A percentile compares a stretch with the other conserved stretches of the same genome.
Conservation (phyloP, 257 asterid species). For the Lavandula angustifolia region DNA sequence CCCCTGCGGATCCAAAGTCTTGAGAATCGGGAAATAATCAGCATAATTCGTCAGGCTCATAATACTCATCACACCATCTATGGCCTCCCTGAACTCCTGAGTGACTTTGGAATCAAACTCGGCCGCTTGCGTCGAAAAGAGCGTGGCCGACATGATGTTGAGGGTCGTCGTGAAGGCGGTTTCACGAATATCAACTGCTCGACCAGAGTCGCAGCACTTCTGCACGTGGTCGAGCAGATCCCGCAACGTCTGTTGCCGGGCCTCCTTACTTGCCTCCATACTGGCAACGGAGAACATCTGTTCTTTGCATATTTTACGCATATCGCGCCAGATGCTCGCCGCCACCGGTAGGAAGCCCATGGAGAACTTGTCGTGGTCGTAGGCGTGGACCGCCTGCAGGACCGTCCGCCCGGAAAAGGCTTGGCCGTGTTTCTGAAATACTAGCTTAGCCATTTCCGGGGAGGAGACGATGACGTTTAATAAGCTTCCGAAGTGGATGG, state of each 20-base stretch:
- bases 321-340: conserved; percentile 33
- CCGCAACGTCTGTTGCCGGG: conserved; percentile 32
- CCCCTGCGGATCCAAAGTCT: conserved; percentile 41
- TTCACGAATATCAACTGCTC: too few relatives aligned
- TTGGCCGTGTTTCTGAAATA: conserved; percentile 31
- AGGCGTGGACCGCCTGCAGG: neutral
- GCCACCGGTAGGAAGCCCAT: conserved; percentile 34
- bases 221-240: conserved; percentile 4
- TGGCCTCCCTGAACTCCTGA: conserved; percentile 31
- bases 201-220: too few relatives aligned
- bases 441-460: conserved; percentile 33
- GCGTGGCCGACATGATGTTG: too few relatives aligned
- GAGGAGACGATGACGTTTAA: conserved; percentile 36
- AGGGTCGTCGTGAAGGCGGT: too few relatives aligned
- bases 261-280: conserved; percentile 29
- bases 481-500: conserved; percentile 7
- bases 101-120: conserved; percentile 26
- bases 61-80: conserved; percentile 31
- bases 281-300: conserved; percentile 28
- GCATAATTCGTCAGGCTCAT: conserved; percentile 30
- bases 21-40: conserved; percentile 38
- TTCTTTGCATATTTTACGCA: conserved; percentile 21
- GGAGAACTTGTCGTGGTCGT: conserved; percentile 11
- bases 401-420: neutral
- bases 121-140: conserved; percentile 34